Evolutionary conservation across 257 asterid species (phyloP).

Genomic region (Linderniella brevidens): DNA sequence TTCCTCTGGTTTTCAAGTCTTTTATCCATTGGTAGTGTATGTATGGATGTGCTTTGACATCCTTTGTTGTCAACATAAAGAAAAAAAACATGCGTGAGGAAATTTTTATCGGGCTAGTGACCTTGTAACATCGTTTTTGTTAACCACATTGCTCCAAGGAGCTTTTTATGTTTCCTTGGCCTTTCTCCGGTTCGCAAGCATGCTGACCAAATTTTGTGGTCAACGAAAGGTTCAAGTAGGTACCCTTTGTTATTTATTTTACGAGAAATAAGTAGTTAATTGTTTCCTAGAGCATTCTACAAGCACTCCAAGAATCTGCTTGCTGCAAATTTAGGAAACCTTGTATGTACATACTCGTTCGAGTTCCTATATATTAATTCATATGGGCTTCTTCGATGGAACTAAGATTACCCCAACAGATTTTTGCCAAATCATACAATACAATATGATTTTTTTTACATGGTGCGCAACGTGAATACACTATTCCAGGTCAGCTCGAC

Average conservation of each 20-base stretch:
- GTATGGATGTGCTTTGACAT: constrained; percentile 15
- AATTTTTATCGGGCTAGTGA: no score
- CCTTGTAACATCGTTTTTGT: constrained; percentile 18
- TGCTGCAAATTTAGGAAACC: constrained; percentile 32
- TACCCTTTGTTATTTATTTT: constrained; percentile 47
- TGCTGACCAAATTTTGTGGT: constrained; percentile 55
- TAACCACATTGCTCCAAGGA: constrained; percentile 39
- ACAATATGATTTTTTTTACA: constrained; percentile 30
- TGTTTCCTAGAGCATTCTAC: constrained; percentile 22
- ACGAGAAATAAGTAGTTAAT: constrained; percentile 34
- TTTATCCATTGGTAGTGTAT: constrained; percentile 17
- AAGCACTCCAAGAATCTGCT: constrained; percentile 33
- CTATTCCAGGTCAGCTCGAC: constrained; percentile 93
- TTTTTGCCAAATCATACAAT: constrained; percentile 38
- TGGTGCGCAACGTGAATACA: constrained; percentile 54
- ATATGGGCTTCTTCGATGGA: constrained; percentile 29
- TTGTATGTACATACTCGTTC: constrained; percentile 39
- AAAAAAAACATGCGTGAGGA: constrained; percentile 1
- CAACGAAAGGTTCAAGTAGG: constrained; percentile 83
- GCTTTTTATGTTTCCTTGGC: constrained; percentile 33
- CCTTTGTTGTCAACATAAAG: constrained; percentile 10
- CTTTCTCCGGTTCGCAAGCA: constrained; percentile 77
- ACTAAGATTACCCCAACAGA: constrained; percentile 31
- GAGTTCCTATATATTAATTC: constrained; percentile 16
- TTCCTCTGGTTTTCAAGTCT: constrained; percentile 27